A percentile compares a stretch with the other conserved stretches of the same genome.
Conservation (phyloP, 192 early-diverging fungal species). For the Globomyces pollinis-pini region DNA sequence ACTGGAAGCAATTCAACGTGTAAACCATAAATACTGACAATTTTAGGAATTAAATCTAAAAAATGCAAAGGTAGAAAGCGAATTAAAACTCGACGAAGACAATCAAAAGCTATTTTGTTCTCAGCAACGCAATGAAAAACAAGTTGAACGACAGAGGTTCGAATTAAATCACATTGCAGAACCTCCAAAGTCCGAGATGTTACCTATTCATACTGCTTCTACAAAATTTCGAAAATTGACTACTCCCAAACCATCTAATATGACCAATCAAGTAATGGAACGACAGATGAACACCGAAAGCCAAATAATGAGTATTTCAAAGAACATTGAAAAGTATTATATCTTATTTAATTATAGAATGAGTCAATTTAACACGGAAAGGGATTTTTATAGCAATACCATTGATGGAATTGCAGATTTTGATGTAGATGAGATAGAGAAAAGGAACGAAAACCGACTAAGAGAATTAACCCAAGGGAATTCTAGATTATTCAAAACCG, state of each 20-base stretch:
- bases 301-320: neutral
- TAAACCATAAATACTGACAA: too few species aligned
- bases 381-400: neutral
- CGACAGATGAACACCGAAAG: neutral
- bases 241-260: neutral
- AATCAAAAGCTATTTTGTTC: too few species aligned
- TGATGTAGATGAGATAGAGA: conserved; percentile 8
- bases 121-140: too few species aligned
- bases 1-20: too few species aligned
- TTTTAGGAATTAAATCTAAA: too few species aligned
- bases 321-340: neutral
- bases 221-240: neutral
- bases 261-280: too few species aligned
- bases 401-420: conserved; percentile 4
- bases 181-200: too few species aligned
- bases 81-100: too few species aligned
- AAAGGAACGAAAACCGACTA: conserved; percentile 4
- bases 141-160: too few species aligned
- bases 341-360: neutral
- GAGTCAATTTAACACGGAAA: neutral
- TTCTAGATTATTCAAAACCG: too few species aligned
- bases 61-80: too few species aligned
- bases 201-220: neutral
- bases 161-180: too few species aligned
- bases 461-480: neutral